A percentile compares a stretch with the other conserved stretches of the same genome.
phyloP scores from a whole-genome alignment of 1,284 basidiomycete species.

The Pseudomicrostroma phylloplanum region DNA sequence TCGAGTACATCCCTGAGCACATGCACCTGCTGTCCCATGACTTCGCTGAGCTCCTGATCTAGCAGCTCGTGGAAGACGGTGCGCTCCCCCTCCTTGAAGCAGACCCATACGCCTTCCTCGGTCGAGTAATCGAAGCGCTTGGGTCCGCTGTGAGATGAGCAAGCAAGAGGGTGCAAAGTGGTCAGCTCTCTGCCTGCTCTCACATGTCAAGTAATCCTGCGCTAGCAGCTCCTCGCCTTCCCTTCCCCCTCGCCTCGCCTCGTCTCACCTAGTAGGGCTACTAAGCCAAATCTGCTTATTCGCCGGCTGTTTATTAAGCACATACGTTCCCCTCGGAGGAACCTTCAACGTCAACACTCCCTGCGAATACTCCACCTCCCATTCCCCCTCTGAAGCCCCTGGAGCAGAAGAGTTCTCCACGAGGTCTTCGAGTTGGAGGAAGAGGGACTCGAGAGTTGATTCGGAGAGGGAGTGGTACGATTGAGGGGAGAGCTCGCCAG shows the following conservation, averaged over 20 bases:
- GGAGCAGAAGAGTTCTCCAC: neutral
- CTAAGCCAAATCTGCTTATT: conserved; percentile 99
- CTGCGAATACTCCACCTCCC: conserved; percentile 3
- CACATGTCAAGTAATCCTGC: no score
- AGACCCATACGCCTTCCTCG: conserved; percentile 40
- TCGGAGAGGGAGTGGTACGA: conserved; percentile 1
- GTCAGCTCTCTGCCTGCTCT: neutral
- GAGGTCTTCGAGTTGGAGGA: conserved; percentile 3
- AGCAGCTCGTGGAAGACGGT: conserved; percentile 33
- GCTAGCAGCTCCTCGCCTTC: neutral
- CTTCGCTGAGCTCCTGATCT: conserved; percentile 29
- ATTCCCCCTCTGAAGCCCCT: neutral
- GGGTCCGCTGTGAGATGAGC: conserved; percentile 29
- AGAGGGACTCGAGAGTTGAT: neutral
- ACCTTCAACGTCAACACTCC: conserved; percentile 1
- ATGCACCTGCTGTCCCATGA: conserved; percentile 29
- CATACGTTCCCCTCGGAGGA: conserved; percentile 73
- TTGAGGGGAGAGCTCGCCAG: neutral
- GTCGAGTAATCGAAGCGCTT: conserved; percentile 46
- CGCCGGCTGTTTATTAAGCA: conserved; percentile 98
- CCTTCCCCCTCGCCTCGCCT: neutral
- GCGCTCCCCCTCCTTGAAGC: conserved; percentile 34
- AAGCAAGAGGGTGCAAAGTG: neutral
- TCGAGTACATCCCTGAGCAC: conserved; percentile 57
- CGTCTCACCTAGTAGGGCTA: conserved; percentile 59